Evolutionary conservation across 805 yeast species (phyloP).

Genomic region (Cyberlindnera mississippiensis): DNA sequence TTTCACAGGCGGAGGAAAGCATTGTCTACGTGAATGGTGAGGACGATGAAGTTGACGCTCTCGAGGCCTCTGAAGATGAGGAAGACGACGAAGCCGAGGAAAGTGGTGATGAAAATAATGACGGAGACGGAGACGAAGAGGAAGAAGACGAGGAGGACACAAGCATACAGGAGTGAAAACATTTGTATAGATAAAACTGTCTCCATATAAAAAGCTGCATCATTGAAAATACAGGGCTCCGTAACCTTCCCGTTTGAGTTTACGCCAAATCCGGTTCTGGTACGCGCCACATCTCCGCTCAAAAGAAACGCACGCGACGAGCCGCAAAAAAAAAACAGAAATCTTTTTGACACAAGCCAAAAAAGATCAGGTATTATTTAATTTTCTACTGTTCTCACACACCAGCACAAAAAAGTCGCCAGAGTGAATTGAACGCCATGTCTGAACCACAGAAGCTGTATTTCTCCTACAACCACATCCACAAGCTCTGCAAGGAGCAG

Average conservation of each 20-base stretch:
- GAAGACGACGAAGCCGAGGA: slow-evolving; percentile 5
- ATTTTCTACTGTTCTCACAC: too few relatives aligned
- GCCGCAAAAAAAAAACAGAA: not conserved
- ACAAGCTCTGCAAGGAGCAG: slow-evolving; percentile 73
- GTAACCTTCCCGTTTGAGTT: not conserved
- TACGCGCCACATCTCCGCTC: slow-evolving; percentile 3
- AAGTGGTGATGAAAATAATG: not conserved
- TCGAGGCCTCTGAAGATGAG: slow-evolving; percentile 23
- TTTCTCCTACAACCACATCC: slow-evolving; percentile 77
- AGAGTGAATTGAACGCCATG: slow-evolving; percentile 1
- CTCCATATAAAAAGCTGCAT: not conserved
- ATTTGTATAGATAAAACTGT: not conserved
- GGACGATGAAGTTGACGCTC: slow-evolving; percentile 39
- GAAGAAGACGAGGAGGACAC: slow-evolving; percentile 3
- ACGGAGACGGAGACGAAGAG: slow-evolving; percentile 6
- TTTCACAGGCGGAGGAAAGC: slow-evolving; percentile 31
- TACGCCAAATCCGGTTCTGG: not conserved
- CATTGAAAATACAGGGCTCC: not conserved
- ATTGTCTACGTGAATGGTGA: slow-evolving; percentile 40
- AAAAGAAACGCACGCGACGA: not conserved
- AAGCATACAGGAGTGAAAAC: not conserved
- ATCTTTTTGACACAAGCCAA: not conserved
- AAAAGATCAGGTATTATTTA: too few relatives aligned
- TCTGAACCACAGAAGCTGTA: slow-evolving; percentile 41
- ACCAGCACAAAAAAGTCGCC: too few relatives aligned